phyloP scores from a whole-genome alignment of 148 eudicot species.

The Amaranthus cruentus region DNA sequence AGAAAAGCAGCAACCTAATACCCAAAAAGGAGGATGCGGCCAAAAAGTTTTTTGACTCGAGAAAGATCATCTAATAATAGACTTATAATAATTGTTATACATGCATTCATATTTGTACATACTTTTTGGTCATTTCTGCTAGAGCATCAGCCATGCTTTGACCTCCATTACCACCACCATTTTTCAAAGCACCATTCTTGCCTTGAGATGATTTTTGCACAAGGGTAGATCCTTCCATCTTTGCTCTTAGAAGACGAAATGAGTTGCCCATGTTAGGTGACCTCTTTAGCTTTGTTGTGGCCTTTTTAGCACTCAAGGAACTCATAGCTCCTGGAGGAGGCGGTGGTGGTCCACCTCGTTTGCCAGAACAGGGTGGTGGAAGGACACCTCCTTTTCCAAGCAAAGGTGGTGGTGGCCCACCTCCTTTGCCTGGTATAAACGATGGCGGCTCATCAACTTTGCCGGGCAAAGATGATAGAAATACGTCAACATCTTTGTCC shows the following conservation, averaged over 20 bases:
- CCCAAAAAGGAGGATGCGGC: no score
- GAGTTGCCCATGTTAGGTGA: constrained; percentile 85
- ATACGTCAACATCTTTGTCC: neutral
- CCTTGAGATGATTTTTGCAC: constrained; percentile 49
- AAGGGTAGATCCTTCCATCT: constrained; percentile 76
- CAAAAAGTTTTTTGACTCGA: no score
- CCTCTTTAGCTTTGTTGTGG: constrained; percentile 62
- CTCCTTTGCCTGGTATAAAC: constrained; percentile 29
- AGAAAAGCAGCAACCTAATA: no score
- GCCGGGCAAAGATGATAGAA: neutral
- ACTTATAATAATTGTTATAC: no score
- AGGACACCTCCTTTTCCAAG: constrained; percentile 40
- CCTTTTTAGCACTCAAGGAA: constrained; percentile 45
- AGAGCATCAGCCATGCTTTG: constrained; percentile 96
- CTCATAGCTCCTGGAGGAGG: constrained; percentile 37
- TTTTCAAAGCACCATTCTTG: constrained; percentile 32
- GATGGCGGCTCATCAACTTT: constrained; percentile 40
- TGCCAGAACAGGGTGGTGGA: constrained; percentile 47
- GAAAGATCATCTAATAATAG: no score
- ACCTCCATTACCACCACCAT: constrained; percentile 50
- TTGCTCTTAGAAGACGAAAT: constrained; percentile 66
- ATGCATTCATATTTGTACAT: neutral
- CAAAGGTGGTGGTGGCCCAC: constrained; percentile 39
- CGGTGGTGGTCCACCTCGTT: constrained; percentile 5
- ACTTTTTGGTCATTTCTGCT: constrained; percentile 96